Base-by-base conservation (phyloP, 2,329 filamentous ascomycete species). In the Hymenoscyphus occultus region DNA sequence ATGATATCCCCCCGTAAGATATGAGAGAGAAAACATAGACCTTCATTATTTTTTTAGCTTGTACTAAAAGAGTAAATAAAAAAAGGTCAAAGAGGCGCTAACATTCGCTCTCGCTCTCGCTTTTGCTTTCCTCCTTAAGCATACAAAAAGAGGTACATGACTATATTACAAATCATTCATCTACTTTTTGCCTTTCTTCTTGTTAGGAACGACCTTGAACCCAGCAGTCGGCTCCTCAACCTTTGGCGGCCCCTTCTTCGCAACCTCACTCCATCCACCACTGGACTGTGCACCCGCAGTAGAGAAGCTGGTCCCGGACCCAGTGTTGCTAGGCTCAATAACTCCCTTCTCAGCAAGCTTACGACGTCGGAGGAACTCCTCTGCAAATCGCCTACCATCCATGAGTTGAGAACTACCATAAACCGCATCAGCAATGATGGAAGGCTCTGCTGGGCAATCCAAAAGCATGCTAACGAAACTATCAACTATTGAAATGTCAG, bases 261-360 rank as follows among this genome's bases (percentile, higher is more conserved):
- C 95, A 61, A 99, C 95, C 79, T 98, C 95, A 72, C 85, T 97
- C 95, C 95, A 99, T 22, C 94, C 94, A 63, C 64, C 61, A 56
- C 91, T 88, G 32, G 79, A 74, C 60, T 78, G 81, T 70, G 79
- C 81, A 56, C 78, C 77, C 69, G 77, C 80, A 67, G 72, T 77
- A 64, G 73, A 75, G 59, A 74, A 74, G 73, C 77, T 61, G 74
- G 83, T 74, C 40, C 81, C 83, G 2, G 86, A 84, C 63, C 80
- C 84, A 42, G 80, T 79, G 60, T 79, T 83, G 59, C 84, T 82
- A 16, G 86, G 83, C 76, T 93, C 90, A 19, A 96, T 83, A 51
- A 97, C 85, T 48, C 95, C 95, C 80, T 93, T 95, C 71, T 98
- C 94, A 0, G 95, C 94, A 1, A 96, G 86, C 82, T 91, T 96